Base-by-base conservation (phyloP, 257 asterid species). In the Dorcoceras hygrometricum region DNA sequence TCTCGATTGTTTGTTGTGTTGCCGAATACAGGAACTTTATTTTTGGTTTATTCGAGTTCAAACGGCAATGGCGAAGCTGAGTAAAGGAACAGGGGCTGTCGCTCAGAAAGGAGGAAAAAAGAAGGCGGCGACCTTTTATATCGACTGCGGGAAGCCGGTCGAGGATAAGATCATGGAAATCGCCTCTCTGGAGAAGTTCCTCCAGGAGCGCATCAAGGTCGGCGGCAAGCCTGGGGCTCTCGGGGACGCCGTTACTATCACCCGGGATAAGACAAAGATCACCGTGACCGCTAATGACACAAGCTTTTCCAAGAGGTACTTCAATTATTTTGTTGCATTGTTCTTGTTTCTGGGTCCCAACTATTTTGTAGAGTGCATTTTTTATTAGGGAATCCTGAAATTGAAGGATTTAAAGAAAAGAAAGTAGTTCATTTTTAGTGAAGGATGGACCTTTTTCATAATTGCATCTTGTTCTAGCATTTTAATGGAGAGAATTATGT, bases 211-310 rank as follows among this genome's bases (percentile, higher is more conserved):
- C 64, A 84, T 84, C 72, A 84, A 84, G 76, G 87, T 84, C 39
- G 82, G 77, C 27, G 87, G 87, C 1, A 81, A 84, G 73, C 70
- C 85, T 54, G 89, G 89, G 46, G 82, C 83, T 8, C 87, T 84
- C 20, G 89, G 87, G 1, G 87, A 84, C 24, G 25, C 83, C 32
- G 85, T 84, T 29, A 73, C 78, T 22, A 71, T 84, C 57, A 69
- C 65, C 51, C 87, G 87, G 7, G 85, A 81, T 53, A 84, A 84
- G 78, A 67, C 65, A 29, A 84, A 79, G 78, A 81, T 84, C 68
- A 69, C 85, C 24, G 83, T 84, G 56, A 79, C 83, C 27, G 77
- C 89, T 12, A 68, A 31, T 25, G 89, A 84, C 26, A 68, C 83
- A 50, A 8, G 73, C 66, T 84, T 84, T 75, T 84, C 89, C 67